Conservation (phyloP, 768 basidiomycete genomes). For the Paxillus rubicundulus region DNA sequence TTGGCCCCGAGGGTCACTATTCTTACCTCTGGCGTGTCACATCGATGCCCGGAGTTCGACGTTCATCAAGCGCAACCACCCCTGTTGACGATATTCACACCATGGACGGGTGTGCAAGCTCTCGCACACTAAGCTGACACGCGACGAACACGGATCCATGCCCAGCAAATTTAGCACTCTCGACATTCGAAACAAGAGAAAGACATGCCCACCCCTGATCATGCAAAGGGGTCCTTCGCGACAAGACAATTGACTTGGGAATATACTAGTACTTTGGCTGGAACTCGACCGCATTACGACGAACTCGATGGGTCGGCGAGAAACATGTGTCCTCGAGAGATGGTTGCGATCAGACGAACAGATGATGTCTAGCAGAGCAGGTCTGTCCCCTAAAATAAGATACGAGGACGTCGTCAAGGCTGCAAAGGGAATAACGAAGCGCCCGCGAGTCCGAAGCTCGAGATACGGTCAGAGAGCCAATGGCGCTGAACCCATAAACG, state of each 20-base stretch:
- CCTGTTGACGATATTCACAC: conserved; percentile 5
- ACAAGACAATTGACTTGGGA: too few relatives aligned
- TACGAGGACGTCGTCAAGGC: neutral
- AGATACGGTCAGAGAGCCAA: neutral
- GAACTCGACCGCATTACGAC: too few relatives aligned
- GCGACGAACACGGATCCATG: conserved; percentile 1
- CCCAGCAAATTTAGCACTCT: conserved; percentile 4
- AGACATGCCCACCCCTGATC: conserved; percentile 2
- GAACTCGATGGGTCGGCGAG: neutral
- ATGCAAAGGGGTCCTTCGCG: too few relatives aligned
- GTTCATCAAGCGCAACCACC: conserved; percentile 5
- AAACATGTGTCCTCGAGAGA: neutral
- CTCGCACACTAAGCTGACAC: conserved; percentile 1
- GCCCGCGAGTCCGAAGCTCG: neutral
- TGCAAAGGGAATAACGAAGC: neutral
- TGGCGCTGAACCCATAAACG: neutral
- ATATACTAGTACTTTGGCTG: too few relatives aligned
- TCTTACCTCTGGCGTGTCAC: neutral
- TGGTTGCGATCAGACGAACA: neutral
- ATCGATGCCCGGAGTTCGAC: conserved; percentile 1
- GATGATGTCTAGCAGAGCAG: neutral
- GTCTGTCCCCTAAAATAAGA: neutral
- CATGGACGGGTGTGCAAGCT: conserved; percentile 1
- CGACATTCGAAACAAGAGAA: neutral
- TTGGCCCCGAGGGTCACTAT: conserved; percentile 16